phyloP scores from a whole-genome alignment of 345 rosid genomes.

The Pistacia vera region DNA sequence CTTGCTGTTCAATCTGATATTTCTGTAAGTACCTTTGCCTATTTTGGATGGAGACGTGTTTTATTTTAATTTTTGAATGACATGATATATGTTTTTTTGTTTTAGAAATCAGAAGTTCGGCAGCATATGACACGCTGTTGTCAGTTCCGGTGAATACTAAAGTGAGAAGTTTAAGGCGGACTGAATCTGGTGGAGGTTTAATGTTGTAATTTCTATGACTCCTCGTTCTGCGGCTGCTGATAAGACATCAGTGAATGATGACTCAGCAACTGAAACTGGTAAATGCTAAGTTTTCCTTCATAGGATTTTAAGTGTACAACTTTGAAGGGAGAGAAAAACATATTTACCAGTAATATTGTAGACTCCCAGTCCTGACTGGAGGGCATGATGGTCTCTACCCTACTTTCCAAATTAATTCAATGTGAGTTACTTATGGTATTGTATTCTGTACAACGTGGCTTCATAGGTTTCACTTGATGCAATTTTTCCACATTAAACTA shows the following conservation, averaged over 20 bases:
- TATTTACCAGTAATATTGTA: background rate
- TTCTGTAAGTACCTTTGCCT: conserved; percentile 28
- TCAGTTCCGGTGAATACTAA: conserved; percentile 56
- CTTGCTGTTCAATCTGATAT: conserved; percentile 14
- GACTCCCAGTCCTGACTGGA: too few species aligned
- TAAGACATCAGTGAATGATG: conserved; percentile 26
- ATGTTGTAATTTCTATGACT: conserved; percentile 48
- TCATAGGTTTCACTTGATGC: background rate
- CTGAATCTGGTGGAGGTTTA: conserved; percentile 49
- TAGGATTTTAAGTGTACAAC: background rate
- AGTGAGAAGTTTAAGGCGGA: conserved; percentile 40
- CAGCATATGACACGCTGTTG: conserved; percentile 45
- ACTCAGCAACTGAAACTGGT: conserved; percentile 35
- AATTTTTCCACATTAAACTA: too few species aligned
- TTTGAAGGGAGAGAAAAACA: too few species aligned
- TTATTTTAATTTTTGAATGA: background rate
- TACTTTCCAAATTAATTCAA: too few species aligned
- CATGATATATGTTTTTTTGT: conserved; percentile 2
- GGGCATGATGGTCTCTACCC: too few species aligned
- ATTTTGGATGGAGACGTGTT: background rate
- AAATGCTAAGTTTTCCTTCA: conserved; percentile 13
- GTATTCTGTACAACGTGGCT: too few species aligned
- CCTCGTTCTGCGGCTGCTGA: conserved; percentile 31
- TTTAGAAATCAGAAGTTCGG: conserved; percentile 38
- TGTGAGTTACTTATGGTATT: too few species aligned